A percentile compares a stretch with the other conserved stretches of the same genome.
phyloP scores from a whole-genome alignment of 805 yeast genomes.

The Pichia nanzhaoensis region DNA sequence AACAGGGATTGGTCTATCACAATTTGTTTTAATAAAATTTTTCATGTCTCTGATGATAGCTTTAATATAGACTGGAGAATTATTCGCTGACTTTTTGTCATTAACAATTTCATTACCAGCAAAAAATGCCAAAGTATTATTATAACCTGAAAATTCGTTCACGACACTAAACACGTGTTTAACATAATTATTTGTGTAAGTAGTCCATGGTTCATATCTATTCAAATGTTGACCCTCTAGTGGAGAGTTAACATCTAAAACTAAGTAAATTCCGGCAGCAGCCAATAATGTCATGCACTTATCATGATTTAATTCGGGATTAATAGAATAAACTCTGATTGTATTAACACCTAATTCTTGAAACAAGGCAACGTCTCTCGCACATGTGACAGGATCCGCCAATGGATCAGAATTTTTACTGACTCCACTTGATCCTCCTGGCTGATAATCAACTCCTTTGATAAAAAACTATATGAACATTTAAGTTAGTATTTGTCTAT shows the following conservation, averaged over 20 bases:
- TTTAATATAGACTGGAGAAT: slow-evolving; percentile 71
- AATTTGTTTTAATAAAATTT: slow-evolving; percentile 50
- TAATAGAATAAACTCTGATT: slow-evolving; percentile 79
- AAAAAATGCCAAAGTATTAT: slow-evolving; percentile 85
- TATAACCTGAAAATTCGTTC: slow-evolving; percentile 74
- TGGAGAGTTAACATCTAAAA: slow-evolving; percentile 90
- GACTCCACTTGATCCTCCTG: slow-evolving; percentile 86
- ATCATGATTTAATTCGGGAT: slow-evolving; percentile 78
- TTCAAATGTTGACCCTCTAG: slow-evolving; percentile 69
- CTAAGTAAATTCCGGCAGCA: slow-evolving; percentile 84
- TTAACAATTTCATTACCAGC: slow-evolving; percentile 91
- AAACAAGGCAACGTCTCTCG: slow-evolving; percentile 74
- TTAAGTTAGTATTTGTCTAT: slow-evolving; percentile 1
- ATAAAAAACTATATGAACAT: slow-evolving; percentile 48
- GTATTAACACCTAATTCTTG: slow-evolving; percentile 85
- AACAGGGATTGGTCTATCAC: slow-evolving; percentile 69
- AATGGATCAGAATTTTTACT: slow-evolving; percentile 59
- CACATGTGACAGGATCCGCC: slow-evolving; percentile 64
- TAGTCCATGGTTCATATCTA: slow-evolving; percentile 89
- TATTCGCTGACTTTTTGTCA: slow-evolving; percentile 62
- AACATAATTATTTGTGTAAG: slow-evolving; percentile 65
- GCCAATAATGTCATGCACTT: slow-evolving; percentile 89
- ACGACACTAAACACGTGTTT: slow-evolving; percentile 73
- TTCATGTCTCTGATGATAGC: slow-evolving; percentile 80
- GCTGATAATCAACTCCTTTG: slow-evolving; percentile 91